Percentiles rank a stretch among this genome's conserved stretches.
phyloP scores from a whole-genome alignment of 352 stramenopile genomes.

The Phytophthora colocasiae region DNA sequence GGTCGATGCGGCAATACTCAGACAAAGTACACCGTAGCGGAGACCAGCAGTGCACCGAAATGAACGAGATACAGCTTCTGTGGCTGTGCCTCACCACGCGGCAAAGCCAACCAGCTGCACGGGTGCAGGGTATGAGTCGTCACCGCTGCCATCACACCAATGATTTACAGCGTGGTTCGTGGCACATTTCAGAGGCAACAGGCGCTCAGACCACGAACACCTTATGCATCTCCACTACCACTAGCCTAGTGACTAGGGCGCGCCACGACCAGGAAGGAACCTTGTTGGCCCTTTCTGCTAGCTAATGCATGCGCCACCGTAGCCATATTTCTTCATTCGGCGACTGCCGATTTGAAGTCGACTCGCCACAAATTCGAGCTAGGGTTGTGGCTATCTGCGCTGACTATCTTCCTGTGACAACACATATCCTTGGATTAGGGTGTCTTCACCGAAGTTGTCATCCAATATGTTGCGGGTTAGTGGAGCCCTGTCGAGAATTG shows the following conservation, averaged over 20 bases:
- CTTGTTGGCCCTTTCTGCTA: constrained; percentile 18
- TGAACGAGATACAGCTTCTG: constrained; percentile 10
- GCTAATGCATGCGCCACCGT: constrained; percentile 26
- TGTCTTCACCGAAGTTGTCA: neutral
- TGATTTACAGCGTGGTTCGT: constrained; percentile 2
- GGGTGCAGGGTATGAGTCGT: neutral
- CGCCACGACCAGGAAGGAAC: neutral
- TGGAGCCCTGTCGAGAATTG: constrained; percentile 6
- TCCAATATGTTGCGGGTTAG: neutral
- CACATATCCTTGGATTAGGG: constrained; percentile 19
- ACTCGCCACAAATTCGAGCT: constrained; percentile 25
- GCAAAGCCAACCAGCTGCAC: constrained; percentile 4
- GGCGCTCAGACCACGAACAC: neutral
- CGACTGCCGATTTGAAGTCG: constrained; percentile 15
- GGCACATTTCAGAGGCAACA: constrained; percentile 13
- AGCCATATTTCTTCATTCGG: constrained; percentile 21
- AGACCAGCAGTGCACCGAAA: constrained; percentile 8
- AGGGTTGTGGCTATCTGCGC: constrained; percentile 11
- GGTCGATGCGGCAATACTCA: constrained; percentile 9
- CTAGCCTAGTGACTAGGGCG: too few relatives aligned
- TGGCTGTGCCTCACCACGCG: constrained; percentile 9
- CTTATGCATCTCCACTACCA: neutral
- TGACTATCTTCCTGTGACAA: constrained; percentile 40
- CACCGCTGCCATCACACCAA: neutral
- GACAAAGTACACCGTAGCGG: constrained; percentile 4